phyloP scores from a whole-genome alignment of 176 grass and related monocot genomes.

The Zoysia pacifica region DNA sequence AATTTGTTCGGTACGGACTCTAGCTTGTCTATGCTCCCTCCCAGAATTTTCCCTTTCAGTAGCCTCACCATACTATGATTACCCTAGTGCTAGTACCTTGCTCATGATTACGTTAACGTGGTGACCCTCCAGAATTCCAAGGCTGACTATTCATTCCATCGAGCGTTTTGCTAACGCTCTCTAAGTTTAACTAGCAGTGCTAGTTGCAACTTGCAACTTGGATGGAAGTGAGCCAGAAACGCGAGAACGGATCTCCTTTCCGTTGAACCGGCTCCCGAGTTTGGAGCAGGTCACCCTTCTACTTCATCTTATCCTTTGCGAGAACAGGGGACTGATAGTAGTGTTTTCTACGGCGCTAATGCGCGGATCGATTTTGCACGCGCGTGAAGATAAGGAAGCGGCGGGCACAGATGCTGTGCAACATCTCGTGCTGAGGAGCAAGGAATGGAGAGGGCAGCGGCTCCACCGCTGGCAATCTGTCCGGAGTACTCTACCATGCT shows the following conservation, averaged over 20 bases:
- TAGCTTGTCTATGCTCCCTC: background rate
- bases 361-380: no score
- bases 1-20: conserved; percentile 38
- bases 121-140: background rate
- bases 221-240: conserved; percentile 5
- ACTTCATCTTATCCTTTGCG: background rate
- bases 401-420: conserved; percentile 11
- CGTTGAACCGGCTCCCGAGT: conserved; percentile 26
- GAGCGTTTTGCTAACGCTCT: background rate
- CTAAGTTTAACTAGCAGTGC: background rate
- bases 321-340: background rate
- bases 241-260: conserved; percentile 10
- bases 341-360: no score
- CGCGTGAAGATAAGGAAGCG: background rate
- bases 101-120: background rate
- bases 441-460: background rate
- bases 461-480: background rate
- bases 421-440: background rate
- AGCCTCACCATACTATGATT: conserved; percentile 43
- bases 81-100: background rate
- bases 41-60: background rate
- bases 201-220: background rate
- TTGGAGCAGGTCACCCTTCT: conserved; percentile 34
- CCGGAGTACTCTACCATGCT: conserved; percentile 6
- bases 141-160: background rate